Evolutionary conservation across 805 yeast genomes (phyloP).

Genomic region (Pichia membranifaciens): DNA sequence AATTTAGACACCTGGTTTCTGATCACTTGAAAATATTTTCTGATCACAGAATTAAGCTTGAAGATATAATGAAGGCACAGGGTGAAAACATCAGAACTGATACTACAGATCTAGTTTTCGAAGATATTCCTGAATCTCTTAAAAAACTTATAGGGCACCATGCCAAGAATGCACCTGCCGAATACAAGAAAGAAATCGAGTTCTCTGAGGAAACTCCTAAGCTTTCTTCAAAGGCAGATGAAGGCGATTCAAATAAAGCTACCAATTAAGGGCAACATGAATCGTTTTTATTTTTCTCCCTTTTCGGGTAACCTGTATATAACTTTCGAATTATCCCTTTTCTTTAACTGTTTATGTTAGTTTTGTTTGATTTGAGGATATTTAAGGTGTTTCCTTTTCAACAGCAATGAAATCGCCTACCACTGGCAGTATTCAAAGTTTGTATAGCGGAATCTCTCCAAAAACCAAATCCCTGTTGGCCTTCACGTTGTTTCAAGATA

Average conservation of each 20-base stretch:
- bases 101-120: conserved; percentile 63
- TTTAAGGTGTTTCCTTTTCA: too few relatives aligned
- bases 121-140: conserved; percentile 57
- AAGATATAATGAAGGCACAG: conserved; percentile 67
- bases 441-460: not conserved
- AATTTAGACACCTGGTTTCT: conserved; percentile 82
- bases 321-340: too few relatives aligned
- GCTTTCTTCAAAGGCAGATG: conserved; percentile 3
- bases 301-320: conserved; percentile 1
- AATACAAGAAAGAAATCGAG: conserved; percentile 19
- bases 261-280: conserved; percentile 3
- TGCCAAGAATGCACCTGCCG: conserved; percentile 63
- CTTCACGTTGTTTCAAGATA: not conserved
- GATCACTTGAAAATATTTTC: conserved; percentile 80
- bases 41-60: conserved; percentile 71
- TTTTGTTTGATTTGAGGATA: too few relatives aligned
- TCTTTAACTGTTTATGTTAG: too few relatives aligned
- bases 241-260: not conserved
- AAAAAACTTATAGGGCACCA: conserved; percentile 51
- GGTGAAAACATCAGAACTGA: conserved; percentile 69
- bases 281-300: not conserved
- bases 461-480: not conserved
- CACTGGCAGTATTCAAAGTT: conserved; percentile 1
- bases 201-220: conserved; percentile 11
- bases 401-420: not conserved